Evolutionary conservation across 139 green algal species (phyloP).

Genomic region (Chlamydomonas incerta): DNA sequence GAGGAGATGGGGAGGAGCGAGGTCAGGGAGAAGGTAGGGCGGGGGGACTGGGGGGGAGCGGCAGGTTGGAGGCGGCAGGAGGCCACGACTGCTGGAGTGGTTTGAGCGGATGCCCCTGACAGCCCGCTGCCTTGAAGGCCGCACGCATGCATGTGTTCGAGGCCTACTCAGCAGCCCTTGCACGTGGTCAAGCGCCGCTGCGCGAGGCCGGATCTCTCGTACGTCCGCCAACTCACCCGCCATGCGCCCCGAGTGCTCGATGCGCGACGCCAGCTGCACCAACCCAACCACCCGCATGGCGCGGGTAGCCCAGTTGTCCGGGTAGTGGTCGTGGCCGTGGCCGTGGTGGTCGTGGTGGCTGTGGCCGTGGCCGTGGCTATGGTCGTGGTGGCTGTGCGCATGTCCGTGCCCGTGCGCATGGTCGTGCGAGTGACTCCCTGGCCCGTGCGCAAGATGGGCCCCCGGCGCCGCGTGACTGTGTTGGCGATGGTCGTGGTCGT

Average conservation of each 20-base stretch:
- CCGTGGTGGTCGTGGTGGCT: conserved; percentile 22
- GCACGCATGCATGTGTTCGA: no score
- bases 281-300: conserved; percentile 53
- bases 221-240: not conserved
- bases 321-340: conserved; percentile 31
- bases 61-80: no score
- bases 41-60: no score
- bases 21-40: not conserved
- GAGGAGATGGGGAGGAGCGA: not conserved
- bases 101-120: no score
- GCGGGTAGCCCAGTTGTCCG: conserved; percentile 52
- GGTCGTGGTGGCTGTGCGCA: not conserved
- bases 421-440: not conserved
- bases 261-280: conserved; percentile 44
- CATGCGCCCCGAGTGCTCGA: conserved; percentile 57
- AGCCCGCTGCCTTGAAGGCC: no score
- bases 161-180: no score
- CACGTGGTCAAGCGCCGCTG: no score
- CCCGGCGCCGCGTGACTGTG: not conserved
- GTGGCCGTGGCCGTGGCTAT: conserved; percentile 11
- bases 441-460: no score
- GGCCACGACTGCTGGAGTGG: no score
- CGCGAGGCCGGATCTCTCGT: no score
- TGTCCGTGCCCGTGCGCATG: not conserved
- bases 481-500: not conserved